Conservation (phyloP, 306 rosid species). For the Prunus mongolica region DNA sequence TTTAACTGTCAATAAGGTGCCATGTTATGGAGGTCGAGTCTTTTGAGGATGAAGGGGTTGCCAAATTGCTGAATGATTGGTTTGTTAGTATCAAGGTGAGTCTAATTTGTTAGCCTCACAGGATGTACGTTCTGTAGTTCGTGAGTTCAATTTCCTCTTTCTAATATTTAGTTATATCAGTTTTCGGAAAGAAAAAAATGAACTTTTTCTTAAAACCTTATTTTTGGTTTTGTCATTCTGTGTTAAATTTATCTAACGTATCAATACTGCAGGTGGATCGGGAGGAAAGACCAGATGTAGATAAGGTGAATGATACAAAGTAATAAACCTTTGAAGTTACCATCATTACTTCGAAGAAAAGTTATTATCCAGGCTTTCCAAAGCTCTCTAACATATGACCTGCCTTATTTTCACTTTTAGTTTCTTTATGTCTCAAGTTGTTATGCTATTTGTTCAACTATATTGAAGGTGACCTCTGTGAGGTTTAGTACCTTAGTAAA, state of each 20-base stretch:
- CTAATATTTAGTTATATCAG: not conserved
- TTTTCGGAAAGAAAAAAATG: not conserved
- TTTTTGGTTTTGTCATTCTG: not conserved
- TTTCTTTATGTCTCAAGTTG: not conserved
- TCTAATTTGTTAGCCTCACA: not conserved
- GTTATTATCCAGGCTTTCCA: not conserved
- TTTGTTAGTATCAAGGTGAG: slow-evolving; percentile 89
- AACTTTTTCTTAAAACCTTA: not conserved
- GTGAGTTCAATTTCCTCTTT: not conserved
- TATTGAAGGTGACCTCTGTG: not conserved
- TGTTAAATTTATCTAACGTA: slow-evolving; percentile 18
- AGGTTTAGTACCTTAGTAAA: not conserved
- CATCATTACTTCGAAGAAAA: not conserved
- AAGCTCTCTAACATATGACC: not conserved
- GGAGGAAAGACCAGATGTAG: slow-evolving; percentile 97
- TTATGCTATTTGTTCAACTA: not conserved
- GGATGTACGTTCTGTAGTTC: no score
- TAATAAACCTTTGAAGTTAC: not conserved
- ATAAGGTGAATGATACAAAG: slow-evolving; percentile 53
- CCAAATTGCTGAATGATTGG: slow-evolving; percentile 80
- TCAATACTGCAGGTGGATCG: slow-evolving; percentile 75
- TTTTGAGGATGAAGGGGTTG: slow-evolving; percentile 76
- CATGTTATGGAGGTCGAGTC: slow-evolving; percentile 99
- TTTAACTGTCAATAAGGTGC: slow-evolving; percentile 55
- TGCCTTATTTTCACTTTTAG: not conserved